Base-by-base conservation (phyloP, 1,139 yeast species). In the Taphrina wiesneri region DNA sequence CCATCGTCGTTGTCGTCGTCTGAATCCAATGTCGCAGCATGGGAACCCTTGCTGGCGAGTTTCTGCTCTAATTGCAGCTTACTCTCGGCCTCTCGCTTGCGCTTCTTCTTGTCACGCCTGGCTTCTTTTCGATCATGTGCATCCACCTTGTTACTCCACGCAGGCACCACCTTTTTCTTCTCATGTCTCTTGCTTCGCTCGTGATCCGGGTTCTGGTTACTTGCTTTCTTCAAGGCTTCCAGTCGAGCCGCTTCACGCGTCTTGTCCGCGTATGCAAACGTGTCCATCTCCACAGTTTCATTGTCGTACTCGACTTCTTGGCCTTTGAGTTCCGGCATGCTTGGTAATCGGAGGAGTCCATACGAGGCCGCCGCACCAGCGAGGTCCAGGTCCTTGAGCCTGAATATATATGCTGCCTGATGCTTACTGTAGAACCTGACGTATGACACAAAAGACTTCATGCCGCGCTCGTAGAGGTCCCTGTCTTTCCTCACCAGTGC, bases 351-450 rank as follows among this genome's bases (percentile, higher is more conserved):
- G 57, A 90, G 77, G 15, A 95, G 77, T 0, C 97, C 96, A 76
- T 88, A 91, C 78, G 88, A 81, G 70, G 80, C 82, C 0, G 96
- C 97, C 15, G 87, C 70, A 0, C 87, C 88, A 32, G 86, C 75
- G 72, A 88, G 87, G 74, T 92, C 96, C 68, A 95, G 77, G 9
- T 85, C 78, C 56, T 84, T 83, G 23, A 89, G 73, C 69, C 99
- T 81, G 78, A 95, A 95, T 43, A 95, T 93, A 0, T 97, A 91
- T 11, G 87, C 81, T 0, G 97, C 96, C n/a, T 89, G 78, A 76
- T 95, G 99, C 74, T 90, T 91, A 15, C 93, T 84, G 74, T 93
- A 95, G 73, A 89, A 89, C 67, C 88, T 81, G 2, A 90, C 82
- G 74, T 87, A 93, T 1, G 95, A 92, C 51, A 95, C 96, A 74